Base-by-base conservation (phyloP, 768 basidiomycete species). In the Lactarius quietus region DNA sequence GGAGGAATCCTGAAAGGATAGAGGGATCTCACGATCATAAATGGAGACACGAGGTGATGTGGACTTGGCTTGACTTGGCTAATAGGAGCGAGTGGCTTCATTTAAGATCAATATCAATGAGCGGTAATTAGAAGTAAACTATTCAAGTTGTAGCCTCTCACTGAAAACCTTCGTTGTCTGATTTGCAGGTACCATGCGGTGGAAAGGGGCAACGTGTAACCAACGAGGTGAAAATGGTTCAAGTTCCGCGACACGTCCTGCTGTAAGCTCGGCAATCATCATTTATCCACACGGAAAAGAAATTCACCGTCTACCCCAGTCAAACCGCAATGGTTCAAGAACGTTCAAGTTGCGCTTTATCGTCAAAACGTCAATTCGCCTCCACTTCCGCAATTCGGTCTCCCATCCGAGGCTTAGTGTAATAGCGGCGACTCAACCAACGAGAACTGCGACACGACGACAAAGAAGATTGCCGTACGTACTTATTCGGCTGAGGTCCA, bases 21-120 rank as follows among this genome's bases (percentile, higher is more conserved):
- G 43, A 51, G 14, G 48, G 23, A 51, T 51, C 48, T 51, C 48
- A 51, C 48, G 48, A 51, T 51, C 48, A 51, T 51, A 51, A 51
- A 15, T n/a, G n/a, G 48, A 14, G 12, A 12, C 12, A n/a, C 23
- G 4, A 23, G 48, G 48, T 51, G 48, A 51, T 48, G 48, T 48
- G 15, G 48, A 48, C 23, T 15, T 15, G 23, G 5, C 14, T n/a
- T n/a, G n/a, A n/a, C n/a, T n/a, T n/a, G n/a, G n/a, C n/a, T n/a
- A n/a, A n/a, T n/a, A 26, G 48, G 14, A 15, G 14, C 45, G 5
- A 14, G 23, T 28, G 15, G 15, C 14, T 45, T 10, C 20, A 9
- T 15, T 26, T 15, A 51, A n/a, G n/a, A n/a, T n/a, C n/a, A n/a
- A 51, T 51, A 48, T 26, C 26, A 51, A 51, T 51, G 48, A 51